phyloP scores from a whole-genome alignment of 805 yeast genomes.

The Nakazawaea populi region DNA sequence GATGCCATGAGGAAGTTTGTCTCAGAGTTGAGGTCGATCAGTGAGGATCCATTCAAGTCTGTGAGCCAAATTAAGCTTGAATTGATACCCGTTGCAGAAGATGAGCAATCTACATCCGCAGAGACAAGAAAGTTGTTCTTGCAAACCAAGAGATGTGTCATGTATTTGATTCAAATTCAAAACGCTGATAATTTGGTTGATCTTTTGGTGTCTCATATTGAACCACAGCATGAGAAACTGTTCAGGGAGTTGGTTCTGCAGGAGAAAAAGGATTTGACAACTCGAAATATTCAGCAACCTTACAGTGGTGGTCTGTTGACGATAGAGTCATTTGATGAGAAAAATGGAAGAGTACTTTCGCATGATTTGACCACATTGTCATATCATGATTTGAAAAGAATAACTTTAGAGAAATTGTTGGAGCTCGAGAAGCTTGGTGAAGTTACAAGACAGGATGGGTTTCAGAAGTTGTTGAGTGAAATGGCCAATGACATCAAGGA shows the following conservation, averaged over 20 bases:
- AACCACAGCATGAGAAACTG: slow-evolving; percentile 59
- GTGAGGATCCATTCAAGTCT: not conserved
- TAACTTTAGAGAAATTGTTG: slow-evolving; percentile 67
- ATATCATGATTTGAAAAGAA: slow-evolving; percentile 73
- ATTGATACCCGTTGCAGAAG: slow-evolving; percentile 32
- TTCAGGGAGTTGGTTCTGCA: slow-evolving; percentile 49
- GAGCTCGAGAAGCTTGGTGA: slow-evolving; percentile 67
- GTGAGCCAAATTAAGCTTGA: slow-evolving; percentile 3
- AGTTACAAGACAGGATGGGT: slow-evolving; percentile 61
- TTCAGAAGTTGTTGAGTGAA: slow-evolving; percentile 75
- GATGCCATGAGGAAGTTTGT: slow-evolving; percentile 32
- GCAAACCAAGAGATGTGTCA: slow-evolving; percentile 77
- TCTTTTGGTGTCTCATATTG: slow-evolving; percentile 59
- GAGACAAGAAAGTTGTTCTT: slow-evolving; percentile 55
- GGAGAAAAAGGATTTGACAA: slow-evolving; percentile 32
- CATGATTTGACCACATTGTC: slow-evolving; percentile 44
- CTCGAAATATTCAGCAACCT: slow-evolving; percentile 22
- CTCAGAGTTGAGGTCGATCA: slow-evolving; percentile 4
- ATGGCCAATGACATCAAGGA: slow-evolving; percentile 72
- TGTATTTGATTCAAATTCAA: slow-evolving; percentile 81
- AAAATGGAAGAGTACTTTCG: not conserved
- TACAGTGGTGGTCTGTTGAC: slow-evolving; percentile 6
- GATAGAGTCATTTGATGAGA: slow-evolving; percentile 1
- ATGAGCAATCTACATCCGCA: slow-evolving; percentile 44
- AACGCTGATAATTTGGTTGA: slow-evolving; percentile 62